Base-by-base conservation (phyloP, 306 rosid species). In the Rosa multiflora region DNA sequence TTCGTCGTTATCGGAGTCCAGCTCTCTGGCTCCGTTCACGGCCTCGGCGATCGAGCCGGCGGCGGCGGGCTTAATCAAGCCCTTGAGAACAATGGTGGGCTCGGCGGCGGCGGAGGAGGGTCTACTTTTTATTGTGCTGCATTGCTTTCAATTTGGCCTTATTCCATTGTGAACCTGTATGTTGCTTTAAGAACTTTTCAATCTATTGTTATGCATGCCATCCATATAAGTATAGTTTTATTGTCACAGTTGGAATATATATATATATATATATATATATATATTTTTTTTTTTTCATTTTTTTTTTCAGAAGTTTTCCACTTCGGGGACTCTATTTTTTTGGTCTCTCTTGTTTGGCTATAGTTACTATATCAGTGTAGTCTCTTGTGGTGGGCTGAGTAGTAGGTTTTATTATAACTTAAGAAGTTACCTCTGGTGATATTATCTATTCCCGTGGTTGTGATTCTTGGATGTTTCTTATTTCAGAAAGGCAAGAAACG, bases 401-500 rank as follows among this genome's bases (percentile, higher is more conserved):
- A 39, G 5, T 39, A 21, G 32, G 64, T 32, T 32, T 64, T 35
- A 1, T n/a, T 21, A 40, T 7, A 23, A 74, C 29, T 26, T 44
- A 1, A 12, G 40, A 74, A 40, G 23, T 58, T 26, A 0, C 44
- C 20, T 26, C 1, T 26, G 18, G 56, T 75, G 26, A 26, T 55
- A 2, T 55, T 47, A 29, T 29, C 12, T 17, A 26, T 1, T 17
- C 1, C 6, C 20, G 26, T 18, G 29, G 61, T 17, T 51, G 77
- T 64, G 64, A 29, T 76, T 80, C 42, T 59, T 39, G 20, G 13
- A 67, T 78, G 5, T 52, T 23, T 49, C 9, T 39, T 5, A 17
- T 26, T 76, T 29, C 93, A 95, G 99, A 91, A 70, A 43, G 85
- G 93, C 68, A 89, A 85, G 59, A 40, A 82, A 51, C 87, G 86